phyloP scores from a whole-genome alignment of 257 asterid genomes.

The Voacanga thouarsii region DNA sequence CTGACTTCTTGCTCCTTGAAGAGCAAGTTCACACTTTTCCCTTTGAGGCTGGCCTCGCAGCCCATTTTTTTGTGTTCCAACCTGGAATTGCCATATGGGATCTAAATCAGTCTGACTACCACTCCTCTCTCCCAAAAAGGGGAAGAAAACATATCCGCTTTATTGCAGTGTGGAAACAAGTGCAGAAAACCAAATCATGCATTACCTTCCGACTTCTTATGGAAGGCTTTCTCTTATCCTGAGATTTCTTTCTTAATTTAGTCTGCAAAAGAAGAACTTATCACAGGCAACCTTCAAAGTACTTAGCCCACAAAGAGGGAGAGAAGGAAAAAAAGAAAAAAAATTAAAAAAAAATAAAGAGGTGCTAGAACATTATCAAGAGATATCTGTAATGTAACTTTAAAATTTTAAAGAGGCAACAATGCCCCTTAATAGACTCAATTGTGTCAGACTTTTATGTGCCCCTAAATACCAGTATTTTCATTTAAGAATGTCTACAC shows the following conservation, averaged over 20 bases:
- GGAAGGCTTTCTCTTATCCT: slow-evolving; percentile 57
- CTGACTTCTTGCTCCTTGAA: slow-evolving; percentile 42
- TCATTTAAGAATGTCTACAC: background rate
- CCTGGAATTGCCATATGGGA: slow-evolving; percentile 37
- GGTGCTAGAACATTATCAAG: background rate
- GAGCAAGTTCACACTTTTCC: slow-evolving; percentile 75
- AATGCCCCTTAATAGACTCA: background rate
- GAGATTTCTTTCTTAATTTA: slow-evolving; percentile 55
- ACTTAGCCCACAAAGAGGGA: too few relatives aligned
- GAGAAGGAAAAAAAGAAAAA: too few relatives aligned
- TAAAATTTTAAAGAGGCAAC: background rate
- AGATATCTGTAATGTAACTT: background rate
- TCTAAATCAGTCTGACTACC: slow-evolving; percentile 12
- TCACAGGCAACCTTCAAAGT: slow-evolving; percentile 9
- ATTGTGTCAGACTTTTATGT: background rate
- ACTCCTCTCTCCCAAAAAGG: background rate
- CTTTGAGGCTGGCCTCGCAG: slow-evolving; percentile 45
- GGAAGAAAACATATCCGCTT: background rate
- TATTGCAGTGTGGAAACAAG: background rate
- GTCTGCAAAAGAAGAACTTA: slow-evolving; percentile 45
- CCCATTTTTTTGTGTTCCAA: slow-evolving; percentile 44
- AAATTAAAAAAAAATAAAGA: background rate
- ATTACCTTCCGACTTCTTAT: slow-evolving; percentile 56
- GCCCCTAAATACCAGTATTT: background rate
- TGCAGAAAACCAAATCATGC: slow-evolving; percentile 7